phyloP scores from a whole-genome alignment of 148 eudicot species.

The Hydrangea macrophylla region DNA sequence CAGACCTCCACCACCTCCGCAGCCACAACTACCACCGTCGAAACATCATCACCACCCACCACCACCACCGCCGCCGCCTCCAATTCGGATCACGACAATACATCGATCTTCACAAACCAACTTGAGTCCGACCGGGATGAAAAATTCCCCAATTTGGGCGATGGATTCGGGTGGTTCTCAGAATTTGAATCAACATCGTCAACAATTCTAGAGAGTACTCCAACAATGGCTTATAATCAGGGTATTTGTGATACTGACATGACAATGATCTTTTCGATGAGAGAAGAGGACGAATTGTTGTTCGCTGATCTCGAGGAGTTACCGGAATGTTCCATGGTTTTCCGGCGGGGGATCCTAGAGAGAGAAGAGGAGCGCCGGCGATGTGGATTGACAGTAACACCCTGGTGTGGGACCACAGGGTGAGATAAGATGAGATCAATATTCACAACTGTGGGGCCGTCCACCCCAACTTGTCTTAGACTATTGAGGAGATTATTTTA shows the following conservation, averaged over 20 bases:
- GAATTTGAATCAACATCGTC: constrained; percentile 34
- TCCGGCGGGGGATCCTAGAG: constrained; percentile 34
- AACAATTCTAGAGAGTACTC: constrained; percentile 36
- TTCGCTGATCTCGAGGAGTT: constrained; percentile 90
- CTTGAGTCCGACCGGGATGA: constrained; percentile 4
- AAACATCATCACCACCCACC: background rate
- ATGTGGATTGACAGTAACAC: constrained; percentile 28
- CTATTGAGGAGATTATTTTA: constrained; percentile 4
- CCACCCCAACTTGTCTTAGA: constrained; percentile 17
- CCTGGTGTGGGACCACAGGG: constrained; percentile 57
- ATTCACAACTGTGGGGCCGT: constrained; percentile 6
- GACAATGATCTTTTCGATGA: constrained; percentile 44
- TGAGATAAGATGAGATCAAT: too few species aligned
- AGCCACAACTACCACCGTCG: constrained; percentile 9
- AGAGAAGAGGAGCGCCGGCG: constrained; percentile 29
- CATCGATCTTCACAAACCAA: background rate
- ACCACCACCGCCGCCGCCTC: constrained; percentile 17
- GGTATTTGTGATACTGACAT: constrained; percentile 23
- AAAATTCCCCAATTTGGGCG: constrained; percentile 17
- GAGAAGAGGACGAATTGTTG: constrained; percentile 70
- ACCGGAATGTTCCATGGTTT: constrained; percentile 79
- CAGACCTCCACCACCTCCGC: constrained; percentile 3
- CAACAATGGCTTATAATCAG: constrained; percentile 15
- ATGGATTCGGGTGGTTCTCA: constrained; percentile 33
- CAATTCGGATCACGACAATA: constrained; percentile 16